phyloP scores from a whole-genome alignment of 345 rosid genomes.

The Eucalyptus erythrocorys region DNA sequence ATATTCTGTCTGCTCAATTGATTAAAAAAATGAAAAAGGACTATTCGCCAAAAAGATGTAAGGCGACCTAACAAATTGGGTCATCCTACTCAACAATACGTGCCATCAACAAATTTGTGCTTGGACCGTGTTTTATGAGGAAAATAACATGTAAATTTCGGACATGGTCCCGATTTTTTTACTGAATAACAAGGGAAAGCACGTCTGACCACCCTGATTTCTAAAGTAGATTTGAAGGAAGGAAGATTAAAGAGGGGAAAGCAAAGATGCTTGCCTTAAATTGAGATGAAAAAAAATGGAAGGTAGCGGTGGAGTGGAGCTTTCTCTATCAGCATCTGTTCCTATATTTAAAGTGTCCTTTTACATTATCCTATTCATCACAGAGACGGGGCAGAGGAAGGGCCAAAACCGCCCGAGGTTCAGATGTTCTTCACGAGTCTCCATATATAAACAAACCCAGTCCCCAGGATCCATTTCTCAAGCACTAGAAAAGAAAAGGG shows the following conservation, averaged over 20 bases:
- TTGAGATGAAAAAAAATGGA: not conserved
- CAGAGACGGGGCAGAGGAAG: not conserved
- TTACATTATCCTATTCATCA: not conserved
- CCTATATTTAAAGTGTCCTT: not conserved
- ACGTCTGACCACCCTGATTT: not conserved
- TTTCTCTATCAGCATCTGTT: not conserved
- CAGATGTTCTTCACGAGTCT: not conserved
- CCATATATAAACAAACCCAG: not conserved
- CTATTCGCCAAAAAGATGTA: no score
- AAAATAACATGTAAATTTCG: not conserved
- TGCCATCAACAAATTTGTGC: no score
- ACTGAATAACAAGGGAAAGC: not conserved
- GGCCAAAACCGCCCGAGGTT: not conserved
- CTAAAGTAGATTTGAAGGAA: not conserved
- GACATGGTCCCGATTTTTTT: not conserved
- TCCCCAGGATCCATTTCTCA: not conserved
- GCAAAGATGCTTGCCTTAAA: not conserved
- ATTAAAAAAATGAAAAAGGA: no score
- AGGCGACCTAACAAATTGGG: not conserved
- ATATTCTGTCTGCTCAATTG: not conserved
- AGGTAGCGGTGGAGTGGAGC: not conserved
- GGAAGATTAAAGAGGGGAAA: not conserved
- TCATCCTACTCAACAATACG: not conserved
- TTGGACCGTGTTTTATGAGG: not conserved
- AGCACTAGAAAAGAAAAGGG: not conserved